Conservation (phyloP, 805 yeast genomes). For the Suhomyces kilbournensis region DNA sequence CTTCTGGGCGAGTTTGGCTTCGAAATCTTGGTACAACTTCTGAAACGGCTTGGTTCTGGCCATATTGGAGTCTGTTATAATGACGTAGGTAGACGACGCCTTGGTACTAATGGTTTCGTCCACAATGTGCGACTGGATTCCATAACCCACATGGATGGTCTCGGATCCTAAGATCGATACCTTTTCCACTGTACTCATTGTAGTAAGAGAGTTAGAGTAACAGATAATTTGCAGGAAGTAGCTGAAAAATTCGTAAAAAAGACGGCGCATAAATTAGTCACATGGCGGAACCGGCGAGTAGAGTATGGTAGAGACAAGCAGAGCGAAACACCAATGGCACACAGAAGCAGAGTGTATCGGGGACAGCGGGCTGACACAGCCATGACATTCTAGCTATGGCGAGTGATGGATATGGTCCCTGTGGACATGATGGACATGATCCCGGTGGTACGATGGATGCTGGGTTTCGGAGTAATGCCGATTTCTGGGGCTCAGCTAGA, state of each 20-base stretch:
- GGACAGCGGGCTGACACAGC: not conserved
- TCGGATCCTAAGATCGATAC: conserved; percentile 80
- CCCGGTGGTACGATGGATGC: not conserved
- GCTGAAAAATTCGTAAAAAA: not conserved
- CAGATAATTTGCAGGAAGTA: not conserved
- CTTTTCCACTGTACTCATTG: conserved; percentile 34
- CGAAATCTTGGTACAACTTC: conserved; percentile 44
- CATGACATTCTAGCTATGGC: not conserved
- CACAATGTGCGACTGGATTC: conserved; percentile 71
- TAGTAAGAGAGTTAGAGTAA: not conserved
- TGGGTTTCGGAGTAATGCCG: not conserved
- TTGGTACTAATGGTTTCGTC: conserved; percentile 57
- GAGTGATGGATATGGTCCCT: not conserved
- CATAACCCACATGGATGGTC: conserved; percentile 86
- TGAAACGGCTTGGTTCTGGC: conserved; percentile 60
- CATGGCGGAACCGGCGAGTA: conserved; percentile 1
- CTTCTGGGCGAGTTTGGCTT: conserved; percentile 25
- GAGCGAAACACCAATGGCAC: not conserved
- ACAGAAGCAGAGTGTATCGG: not conserved
- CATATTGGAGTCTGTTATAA: conserved; percentile 84
- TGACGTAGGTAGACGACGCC: conserved; percentile 87
- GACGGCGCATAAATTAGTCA: not conserved
- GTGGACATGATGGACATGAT: not conserved
- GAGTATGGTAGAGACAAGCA: not conserved
- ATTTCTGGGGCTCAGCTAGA: not conserved